These are phyloP conservation scores for Trichoderma arundinaceum DNA, from an alignment of 2,329 filamentous ascomycete species.

Conservation along the genomic window DNA sequence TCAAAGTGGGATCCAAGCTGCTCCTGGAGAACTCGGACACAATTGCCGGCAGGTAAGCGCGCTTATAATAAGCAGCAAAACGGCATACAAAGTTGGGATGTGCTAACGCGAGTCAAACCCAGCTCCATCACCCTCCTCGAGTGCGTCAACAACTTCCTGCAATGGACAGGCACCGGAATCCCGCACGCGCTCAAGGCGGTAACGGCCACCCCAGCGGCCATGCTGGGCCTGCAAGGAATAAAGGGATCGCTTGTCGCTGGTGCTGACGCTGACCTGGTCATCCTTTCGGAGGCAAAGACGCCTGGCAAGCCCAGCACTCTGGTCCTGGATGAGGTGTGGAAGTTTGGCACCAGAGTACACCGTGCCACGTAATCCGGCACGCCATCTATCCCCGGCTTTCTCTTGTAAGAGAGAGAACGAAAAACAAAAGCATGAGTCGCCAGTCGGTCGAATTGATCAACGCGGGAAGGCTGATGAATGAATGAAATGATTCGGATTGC, in stretches of 20 bases:
- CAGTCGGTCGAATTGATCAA: not conserved
- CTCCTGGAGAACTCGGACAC: constrained; percentile 78
- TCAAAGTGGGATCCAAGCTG: constrained; percentile 74
- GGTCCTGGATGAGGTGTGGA: constrained; percentile 78
- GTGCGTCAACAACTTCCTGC: constrained; percentile 81
- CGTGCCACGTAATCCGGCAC: not conserved
- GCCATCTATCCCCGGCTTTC: no score
- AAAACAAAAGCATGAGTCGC: not conserved
- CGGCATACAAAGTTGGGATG: not conserved
- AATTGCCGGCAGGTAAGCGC: constrained; percentile 73
- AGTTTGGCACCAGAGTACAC: constrained; percentile 67
- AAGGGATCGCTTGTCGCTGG: constrained; percentile 71
- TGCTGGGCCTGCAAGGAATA: constrained; percentile 69
- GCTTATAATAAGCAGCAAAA: not conserved
- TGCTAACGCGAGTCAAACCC: constrained; percentile 8
- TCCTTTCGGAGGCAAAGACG: constrained; percentile 65
- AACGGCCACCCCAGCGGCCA: constrained; percentile 75
- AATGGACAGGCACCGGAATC: constrained; percentile 72
- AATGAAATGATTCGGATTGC: constrained; percentile 1
- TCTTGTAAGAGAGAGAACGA: not conserved
- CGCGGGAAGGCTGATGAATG: constrained; percentile 2
- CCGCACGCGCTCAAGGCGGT: constrained; percentile 74
- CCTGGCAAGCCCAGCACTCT: constrained; percentile 56
- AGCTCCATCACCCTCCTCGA: constrained; percentile 77
- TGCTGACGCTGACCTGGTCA: constrained; percentile 71